Evolutionary conservation across 2,329 filamentous ascomycete genomes (phyloP).

Genomic region (Phyllosticta citriasiana): DNA sequence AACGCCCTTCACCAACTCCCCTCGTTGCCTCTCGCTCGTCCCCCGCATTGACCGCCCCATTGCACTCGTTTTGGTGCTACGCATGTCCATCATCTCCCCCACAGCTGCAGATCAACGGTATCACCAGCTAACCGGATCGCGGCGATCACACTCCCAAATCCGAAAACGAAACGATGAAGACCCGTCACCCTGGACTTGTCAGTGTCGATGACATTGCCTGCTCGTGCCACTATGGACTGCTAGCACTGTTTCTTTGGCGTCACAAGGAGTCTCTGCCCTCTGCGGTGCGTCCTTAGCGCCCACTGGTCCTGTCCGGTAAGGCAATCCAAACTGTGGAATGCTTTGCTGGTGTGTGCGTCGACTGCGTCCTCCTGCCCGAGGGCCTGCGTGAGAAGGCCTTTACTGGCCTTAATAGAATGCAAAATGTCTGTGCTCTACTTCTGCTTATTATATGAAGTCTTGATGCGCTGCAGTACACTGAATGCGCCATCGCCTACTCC

Average conservation of each 20-base stretch:
- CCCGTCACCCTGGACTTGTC: neutral
- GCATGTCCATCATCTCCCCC: neutral
- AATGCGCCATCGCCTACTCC: neutral
- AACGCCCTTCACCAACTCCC: neutral
- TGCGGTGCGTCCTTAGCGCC: neutral
- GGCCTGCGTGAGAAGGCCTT: neutral
- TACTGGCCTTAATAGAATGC: neutral
- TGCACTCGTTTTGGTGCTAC: neutral
- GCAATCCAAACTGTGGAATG: neutral
- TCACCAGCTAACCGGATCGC: neutral
- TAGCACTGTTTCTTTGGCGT: neutral
- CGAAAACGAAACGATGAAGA: neutral
- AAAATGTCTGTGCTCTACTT: neutral
- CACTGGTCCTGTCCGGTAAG: neutral
- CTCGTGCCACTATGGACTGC: neutral
- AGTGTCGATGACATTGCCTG: neutral
- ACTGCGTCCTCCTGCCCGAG: neutral
- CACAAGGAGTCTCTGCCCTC: neutral
- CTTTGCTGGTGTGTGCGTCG: neutral
- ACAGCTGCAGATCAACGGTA: neutral
- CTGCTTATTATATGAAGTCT: neutral
- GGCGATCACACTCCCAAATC: neutral
- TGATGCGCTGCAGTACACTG: neutral
- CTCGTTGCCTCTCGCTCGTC: neutral
- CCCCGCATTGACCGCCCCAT: neutral